Conservation (phyloP, 2,329 filamentous ascomycete species). For the Cladophialophora psammophila region DNA sequence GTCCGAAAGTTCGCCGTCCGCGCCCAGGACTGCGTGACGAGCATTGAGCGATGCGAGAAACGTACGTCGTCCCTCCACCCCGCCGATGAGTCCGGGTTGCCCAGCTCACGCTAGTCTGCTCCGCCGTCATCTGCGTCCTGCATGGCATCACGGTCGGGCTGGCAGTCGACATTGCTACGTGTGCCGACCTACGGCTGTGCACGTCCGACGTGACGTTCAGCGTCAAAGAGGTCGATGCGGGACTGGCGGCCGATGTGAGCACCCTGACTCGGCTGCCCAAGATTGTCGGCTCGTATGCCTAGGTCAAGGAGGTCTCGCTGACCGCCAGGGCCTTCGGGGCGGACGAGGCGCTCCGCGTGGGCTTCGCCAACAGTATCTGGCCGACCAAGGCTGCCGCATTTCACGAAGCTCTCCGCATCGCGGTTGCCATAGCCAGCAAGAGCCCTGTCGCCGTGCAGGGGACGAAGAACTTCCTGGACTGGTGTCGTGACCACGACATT, state of each 20-base stretch:
- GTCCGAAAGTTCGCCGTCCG: constrained; percentile 74
- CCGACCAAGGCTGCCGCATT: constrained; percentile 47
- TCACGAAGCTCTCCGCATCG: constrained; percentile 68
- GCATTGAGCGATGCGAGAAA: constrained; percentile 89
- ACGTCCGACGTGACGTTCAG: constrained; percentile 46
- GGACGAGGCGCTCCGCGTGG: constrained; percentile 52
- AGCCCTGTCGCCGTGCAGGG: constrained; percentile 86
- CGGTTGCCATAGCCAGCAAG: constrained; percentile 73
- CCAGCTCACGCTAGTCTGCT: constrained; percentile 50
- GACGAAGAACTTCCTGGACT: constrained; percentile 86
- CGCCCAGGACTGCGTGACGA: constrained; percentile 79
- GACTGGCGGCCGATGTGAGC: constrained; percentile 56
- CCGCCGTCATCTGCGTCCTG: constrained; percentile 77
- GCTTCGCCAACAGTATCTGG: constrained; percentile 52
- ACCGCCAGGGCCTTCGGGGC: constrained; percentile 53
- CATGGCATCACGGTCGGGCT: constrained; percentile 82
- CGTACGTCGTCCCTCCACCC: constrained; percentile 58
- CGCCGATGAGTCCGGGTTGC: neutral
- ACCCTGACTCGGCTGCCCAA: constrained; percentile 56
- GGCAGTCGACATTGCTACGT: constrained; percentile 68
- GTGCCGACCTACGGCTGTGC: constrained; percentile 53
- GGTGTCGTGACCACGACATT: constrained; percentile 53
- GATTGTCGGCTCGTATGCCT: constrained; percentile 51
- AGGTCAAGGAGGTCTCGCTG: constrained; percentile 58
- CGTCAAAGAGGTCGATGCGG: constrained; percentile 59